phyloP scores from a whole-genome alignment of 305 asterid genomes.

The Solanum hybrid region DNA sequence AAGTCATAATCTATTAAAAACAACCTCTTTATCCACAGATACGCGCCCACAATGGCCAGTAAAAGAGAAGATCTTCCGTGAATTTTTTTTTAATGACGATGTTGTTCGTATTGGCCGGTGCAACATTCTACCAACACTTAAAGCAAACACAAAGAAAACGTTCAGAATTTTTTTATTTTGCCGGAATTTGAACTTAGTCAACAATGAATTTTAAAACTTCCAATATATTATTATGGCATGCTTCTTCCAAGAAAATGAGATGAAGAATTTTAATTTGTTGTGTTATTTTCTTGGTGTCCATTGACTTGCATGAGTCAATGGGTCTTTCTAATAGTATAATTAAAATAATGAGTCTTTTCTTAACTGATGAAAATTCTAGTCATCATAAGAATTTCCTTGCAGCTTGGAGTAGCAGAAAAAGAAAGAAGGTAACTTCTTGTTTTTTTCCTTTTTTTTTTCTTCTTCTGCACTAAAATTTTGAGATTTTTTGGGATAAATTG shows the following conservation, averaged over 20 bases:
- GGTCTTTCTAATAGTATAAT: background rate
- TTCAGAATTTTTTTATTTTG: background rate
- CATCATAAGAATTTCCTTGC: background rate
- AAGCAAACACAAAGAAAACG: background rate
- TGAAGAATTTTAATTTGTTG: background rate
- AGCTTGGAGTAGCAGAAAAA: background rate
- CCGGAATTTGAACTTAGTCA: background rate
- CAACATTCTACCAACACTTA: background rate
- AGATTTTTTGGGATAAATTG: background rate
- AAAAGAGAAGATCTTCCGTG: background rate
- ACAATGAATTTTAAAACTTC: background rate
- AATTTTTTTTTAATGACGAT: background rate
- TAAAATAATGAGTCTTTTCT: background rate
- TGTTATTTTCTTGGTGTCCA: background rate
- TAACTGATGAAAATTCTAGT: background rate
- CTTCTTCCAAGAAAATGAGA: conserved; percentile 22
- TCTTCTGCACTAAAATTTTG: background rate
- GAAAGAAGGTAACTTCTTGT: background rate
- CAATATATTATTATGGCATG: background rate
- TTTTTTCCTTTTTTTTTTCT: background rate
- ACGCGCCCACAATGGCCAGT: background rate
- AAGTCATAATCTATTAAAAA: background rate
- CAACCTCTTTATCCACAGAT: background rate
- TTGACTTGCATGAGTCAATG: conserved; percentile 13
- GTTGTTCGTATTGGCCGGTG: background rate